Percentiles rank a stretch among this genome's conserved stretches.
Conservation (phyloP, 2,329 filamentous ascomycete genomes). For the Daldinia eschscholtzii region DNA sequence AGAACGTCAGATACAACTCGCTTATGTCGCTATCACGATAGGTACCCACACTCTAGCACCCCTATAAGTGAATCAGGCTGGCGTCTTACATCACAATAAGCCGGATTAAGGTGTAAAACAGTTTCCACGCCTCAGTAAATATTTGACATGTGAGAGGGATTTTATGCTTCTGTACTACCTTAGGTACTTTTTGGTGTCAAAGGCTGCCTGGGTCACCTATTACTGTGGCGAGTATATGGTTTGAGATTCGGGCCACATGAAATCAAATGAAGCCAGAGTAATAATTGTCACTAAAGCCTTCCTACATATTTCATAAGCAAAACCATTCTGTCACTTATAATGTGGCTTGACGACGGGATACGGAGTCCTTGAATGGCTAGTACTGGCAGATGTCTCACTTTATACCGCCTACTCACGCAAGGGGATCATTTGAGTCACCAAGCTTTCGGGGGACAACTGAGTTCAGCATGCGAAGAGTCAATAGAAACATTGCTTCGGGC, state of each 20-base stretch:
- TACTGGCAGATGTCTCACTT: slow-evolving; percentile 10
- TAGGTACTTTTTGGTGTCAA: no score
- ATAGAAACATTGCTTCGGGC: not conserved
- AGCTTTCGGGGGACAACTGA: not conserved
- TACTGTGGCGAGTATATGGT: not conserved
- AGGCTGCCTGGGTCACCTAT: no score
- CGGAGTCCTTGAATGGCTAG: slow-evolving; percentile 1
- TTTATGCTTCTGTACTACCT: not conserved
- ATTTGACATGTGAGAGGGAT: not conserved
- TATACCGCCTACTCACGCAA: slow-evolving; percentile 7
- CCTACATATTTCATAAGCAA: not conserved
- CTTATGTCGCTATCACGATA: slow-evolving; percentile 32
- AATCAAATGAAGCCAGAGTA: not conserved
- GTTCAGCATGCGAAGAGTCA: not conserved
- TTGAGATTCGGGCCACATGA: not conserved
- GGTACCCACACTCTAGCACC: slow-evolving; percentile 7
- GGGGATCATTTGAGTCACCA: not conserved
- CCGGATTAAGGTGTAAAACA: slow-evolving; percentile 7
- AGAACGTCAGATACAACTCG: slow-evolving; percentile 26
- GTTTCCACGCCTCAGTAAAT: not conserved
- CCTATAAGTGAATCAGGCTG: slow-evolving; percentile 29
- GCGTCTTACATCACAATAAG: slow-evolving; percentile 10
- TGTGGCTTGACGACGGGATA: slow-evolving; percentile 8
- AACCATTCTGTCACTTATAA: not conserved
- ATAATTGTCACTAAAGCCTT: not conserved